Conservation (phyloP, 805 yeast species). For the Zygosaccharomyces lentus region DNA sequence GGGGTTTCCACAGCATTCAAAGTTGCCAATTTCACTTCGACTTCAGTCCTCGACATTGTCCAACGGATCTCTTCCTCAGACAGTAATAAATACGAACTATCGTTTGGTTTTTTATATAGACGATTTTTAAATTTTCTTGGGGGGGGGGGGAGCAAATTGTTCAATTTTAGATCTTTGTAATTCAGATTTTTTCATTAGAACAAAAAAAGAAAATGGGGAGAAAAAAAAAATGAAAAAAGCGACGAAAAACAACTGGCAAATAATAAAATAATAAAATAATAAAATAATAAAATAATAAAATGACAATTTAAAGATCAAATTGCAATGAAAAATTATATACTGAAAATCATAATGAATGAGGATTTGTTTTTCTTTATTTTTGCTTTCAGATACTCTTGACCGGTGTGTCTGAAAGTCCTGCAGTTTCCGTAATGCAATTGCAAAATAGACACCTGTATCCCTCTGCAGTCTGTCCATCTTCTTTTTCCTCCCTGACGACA, state of each 20-base stretch:
- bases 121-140: neutral
- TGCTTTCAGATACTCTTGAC: neutral
- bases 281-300: too few species aligned
- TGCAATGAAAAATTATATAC: neutral
- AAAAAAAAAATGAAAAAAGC: neutral
- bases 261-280: neutral
- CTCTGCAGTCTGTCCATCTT: constrained; percentile 25
- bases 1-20: neutral
- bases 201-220: neutral
- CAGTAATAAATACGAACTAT: neutral
- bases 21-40: neutral
- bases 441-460: constrained; percentile 51
- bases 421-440: constrained; percentile 27
- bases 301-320: neutral
- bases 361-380: neutral
- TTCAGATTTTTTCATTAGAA: neutral
- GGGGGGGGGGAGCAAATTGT: neutral
- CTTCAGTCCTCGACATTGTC: constrained; percentile 3
- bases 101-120: neutral
- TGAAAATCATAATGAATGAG: neutral
- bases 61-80: neutral
- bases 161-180: neutral
- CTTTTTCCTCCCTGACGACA: constrained; percentile 34
- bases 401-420: constrained; percentile 1
- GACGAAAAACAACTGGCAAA: neutral